Evolutionary conservation across 2,329 filamentous ascomycete species (phyloP).

Genomic region (Fusarium sp.): DNA sequence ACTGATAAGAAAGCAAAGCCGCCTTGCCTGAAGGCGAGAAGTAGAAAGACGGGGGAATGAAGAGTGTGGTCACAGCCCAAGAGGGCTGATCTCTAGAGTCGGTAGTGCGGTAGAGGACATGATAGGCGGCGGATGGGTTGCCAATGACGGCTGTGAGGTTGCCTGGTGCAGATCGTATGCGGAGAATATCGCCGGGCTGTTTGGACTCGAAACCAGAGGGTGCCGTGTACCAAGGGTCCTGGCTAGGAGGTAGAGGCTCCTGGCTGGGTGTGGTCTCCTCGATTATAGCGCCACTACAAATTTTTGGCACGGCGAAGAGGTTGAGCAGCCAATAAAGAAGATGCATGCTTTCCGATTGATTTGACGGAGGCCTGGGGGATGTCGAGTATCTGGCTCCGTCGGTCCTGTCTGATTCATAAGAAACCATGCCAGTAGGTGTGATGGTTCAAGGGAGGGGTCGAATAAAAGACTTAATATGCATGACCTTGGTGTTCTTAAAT

Average conservation of each 20-base stretch:
- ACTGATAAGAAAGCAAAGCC: slow-evolving; percentile 29
- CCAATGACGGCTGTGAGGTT: slow-evolving; percentile 26
- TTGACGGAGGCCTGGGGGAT: background rate
- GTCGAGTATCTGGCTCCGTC: background rate
- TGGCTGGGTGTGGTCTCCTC: background rate
- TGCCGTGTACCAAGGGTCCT: slow-evolving; percentile 20
- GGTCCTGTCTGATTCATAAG: background rate
- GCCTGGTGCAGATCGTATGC: slow-evolving; percentile 17
- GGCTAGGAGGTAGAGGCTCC: slow-evolving; percentile 1
- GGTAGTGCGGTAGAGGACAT: slow-evolving; percentile 53
- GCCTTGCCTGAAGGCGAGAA: slow-evolving; percentile 11
- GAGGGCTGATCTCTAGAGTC: slow-evolving; percentile 47
- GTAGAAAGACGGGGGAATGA: slow-evolving; percentile 38
- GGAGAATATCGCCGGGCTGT: slow-evolving; percentile 24
- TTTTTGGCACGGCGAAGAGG: background rate
- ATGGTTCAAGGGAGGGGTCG: background rate
- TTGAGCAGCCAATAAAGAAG: background rate
- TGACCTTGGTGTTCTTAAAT: background rate
- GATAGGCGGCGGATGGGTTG: slow-evolving; percentile 37
- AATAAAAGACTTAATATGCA: background rate
- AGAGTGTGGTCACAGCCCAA: slow-evolving; percentile 54
- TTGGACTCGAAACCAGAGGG: slow-evolving; percentile 7
- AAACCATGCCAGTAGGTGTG: background rate
- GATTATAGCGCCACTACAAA: accelerated
- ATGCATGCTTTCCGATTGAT: background rate